These are phyloP conservation scores for Nicotiana undulata DNA, from an alignment of 257 asterid species.

Conservation along the genomic window DNA sequence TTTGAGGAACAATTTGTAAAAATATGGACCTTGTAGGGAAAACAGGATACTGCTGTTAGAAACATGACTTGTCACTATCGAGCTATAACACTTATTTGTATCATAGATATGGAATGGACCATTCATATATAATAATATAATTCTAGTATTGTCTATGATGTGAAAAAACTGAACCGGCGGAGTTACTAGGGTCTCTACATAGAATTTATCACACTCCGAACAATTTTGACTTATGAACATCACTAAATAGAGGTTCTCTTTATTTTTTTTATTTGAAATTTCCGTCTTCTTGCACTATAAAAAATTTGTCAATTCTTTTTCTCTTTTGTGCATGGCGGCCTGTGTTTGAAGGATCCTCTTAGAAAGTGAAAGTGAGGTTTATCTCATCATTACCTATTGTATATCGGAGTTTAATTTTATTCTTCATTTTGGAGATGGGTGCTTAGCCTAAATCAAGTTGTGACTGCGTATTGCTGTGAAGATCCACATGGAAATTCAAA, in stretches of 20 bases:
- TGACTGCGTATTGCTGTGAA: not conserved
- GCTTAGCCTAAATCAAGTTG: not conserved
- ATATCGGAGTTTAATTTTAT: not conserved
- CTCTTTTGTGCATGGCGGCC: not conserved
- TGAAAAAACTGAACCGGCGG: not conserved
- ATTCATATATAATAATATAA: not conserved
- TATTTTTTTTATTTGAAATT: not conserved
- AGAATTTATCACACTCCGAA: not conserved
- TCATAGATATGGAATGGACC: not conserved
- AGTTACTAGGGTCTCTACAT: not conserved
- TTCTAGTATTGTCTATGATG: not conserved
- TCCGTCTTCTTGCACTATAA: not conserved
- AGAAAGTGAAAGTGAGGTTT: too few relatives aligned
- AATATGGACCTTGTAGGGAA: not conserved
- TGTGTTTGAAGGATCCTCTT: not conserved
- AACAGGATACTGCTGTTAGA: conserved; percentile 6
- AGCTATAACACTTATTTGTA: not conserved
- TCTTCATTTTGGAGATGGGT: not conserved
- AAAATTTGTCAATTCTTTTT: not conserved
- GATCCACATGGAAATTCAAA: not conserved
- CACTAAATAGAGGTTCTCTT: not conserved
- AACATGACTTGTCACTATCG: not conserved
- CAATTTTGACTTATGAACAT: not conserved
- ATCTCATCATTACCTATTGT: too few relatives aligned
- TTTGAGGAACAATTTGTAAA: conserved; percentile 3